Base-by-base conservation (phyloP, 108 stramenopile species). In the Mediolabrus comicus region DNA sequence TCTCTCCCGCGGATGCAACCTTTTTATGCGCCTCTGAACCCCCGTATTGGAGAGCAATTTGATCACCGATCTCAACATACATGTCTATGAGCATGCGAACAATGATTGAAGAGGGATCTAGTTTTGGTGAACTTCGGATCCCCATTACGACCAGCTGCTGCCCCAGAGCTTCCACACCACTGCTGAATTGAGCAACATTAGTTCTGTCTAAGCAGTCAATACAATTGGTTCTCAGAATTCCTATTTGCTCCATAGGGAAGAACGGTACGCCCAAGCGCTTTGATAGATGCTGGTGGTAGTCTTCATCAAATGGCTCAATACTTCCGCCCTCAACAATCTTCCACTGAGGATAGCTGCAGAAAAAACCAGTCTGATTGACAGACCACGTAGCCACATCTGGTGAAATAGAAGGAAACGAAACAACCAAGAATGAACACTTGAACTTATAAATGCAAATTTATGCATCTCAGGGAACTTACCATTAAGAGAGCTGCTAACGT, bases 1-100 rank as follows among this genome's bases (percentile, higher is more conserved):
- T 88, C 13, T 82, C 66, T 49, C 87, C 69, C 65, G 83, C 86
- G 27, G 85, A 79, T 4, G 86, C 78, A 22, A 96, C 96, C 64
- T 98, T 98, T 63, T 98, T 98, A 74, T 99, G 96, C 5, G 98
- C 98, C 54, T 98, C 98, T 29, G 92, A 94, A n/a, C 98, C 98
- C 16, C 98, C 98, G 59, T 99, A 99, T 72, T 99, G 98, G 33
- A 99, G 84, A 16, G 98, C 96, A 41, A 96, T 89, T 65, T 89
- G 87, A 77, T 99, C 98, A 19, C 97, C 98, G 53, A 98, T 86
- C 62, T 96, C 97, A 14, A 95, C 94, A 83, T 97, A 72, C 92
- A 99, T 95, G 51, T 98, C 97, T 76, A 98, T 98, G 36, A 98
- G 77, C 53, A 97, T 87, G 30, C 83, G 80, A 31, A 96, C 92